Evolutionary conservation across 2,329 filamentous ascomycete species (phyloP), one percentile per base, ranked within the genome.

Genomic region (Sclerotinia spermophila): DNA sequence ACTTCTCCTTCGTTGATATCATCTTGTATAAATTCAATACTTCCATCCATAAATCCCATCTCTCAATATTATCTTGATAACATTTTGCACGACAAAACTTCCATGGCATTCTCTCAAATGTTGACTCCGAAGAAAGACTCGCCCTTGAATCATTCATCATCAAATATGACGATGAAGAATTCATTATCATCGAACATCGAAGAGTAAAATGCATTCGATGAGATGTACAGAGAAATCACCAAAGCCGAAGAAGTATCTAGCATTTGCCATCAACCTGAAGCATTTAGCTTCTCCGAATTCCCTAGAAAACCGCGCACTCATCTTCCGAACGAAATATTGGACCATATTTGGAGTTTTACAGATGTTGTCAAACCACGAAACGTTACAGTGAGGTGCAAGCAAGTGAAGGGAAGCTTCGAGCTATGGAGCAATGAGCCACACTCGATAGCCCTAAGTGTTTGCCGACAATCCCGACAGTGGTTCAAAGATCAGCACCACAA

Each of bases 161-260:
- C n/a, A 3, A 51, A 17, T 6, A 3, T 2, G n/a, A 30, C 5
- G 1, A 53, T 53, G n/a, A 6, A 8, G 2, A 27, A 53, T 2
- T 27, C 48, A 53, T 17, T 0, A 1, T 27, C 48, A 27, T 53
- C n/a, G 1, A 17, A 1, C 13, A 17, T 2, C 0, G 1, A 30
- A 53, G 1, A 17, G 48, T 1, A 7, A 5, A 1, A 30, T 6
- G 0, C n/a, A 27, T 53, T 13, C 24, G 2, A 2, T 51, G 24
- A n/a, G 5, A 51, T n/a, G 2, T 0, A n/a, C 4, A 48, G 0
- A 21, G 10, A 11, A 48, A 48, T n/a, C 45, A n/a, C 24, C 10
- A 51, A 51, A 0, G 10, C n/a, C 6, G 11, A 51, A n/a, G 10
- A 21, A n/a, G 19, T 2, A 5, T 0, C 8, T n/a, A 8, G 19